Base-by-base conservation (phyloP, 1,284 basidiomycete genomes). In the Ganoderma multipileum region DNA sequence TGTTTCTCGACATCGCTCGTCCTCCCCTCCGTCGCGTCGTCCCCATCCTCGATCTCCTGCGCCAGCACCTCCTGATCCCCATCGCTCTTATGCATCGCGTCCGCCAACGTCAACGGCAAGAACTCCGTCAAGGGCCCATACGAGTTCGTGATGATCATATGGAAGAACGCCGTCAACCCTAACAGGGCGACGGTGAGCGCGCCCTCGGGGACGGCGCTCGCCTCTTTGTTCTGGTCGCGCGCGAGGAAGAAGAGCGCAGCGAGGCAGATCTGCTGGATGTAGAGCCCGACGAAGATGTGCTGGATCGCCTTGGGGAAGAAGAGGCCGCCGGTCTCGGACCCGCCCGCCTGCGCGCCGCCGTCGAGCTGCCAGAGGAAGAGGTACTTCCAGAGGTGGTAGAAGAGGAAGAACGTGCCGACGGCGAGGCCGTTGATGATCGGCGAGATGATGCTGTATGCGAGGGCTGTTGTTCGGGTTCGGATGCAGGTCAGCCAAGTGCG, bases 221-320 rank as follows among this genome's bases (percentile, higher is more conserved):
- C 80, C 0, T 89, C 82, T 0, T 79, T 67, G 28, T 88, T 80
- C 20, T 81, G 74, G 71, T 95, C 81, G 61, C 83, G 84, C 0
- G 91, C 89, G 4, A 98, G 85, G 90, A 98, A 97, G 87, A 98
- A 98, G 73, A 98, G 81, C 2, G 93, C 93, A 38, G 87, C 86
- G 23, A 98, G 83, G 78, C 94, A 96, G 63, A 97, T 78, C 77
- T 94, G 90, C 75, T 93, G 87, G 65, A 98, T 86, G 79, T 98
- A 98, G 76, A 97, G 73, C 4, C 96, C 97, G n/a, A 96, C 94
- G 75, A 99, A 98, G 54, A 97, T 79, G 76, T 98, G 97, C 65
- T 93, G 89, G 57, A 99, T 90, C 1, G 98, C 97, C 81, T 93
- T 95, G 58, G 96, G 96, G 86, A 97, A 99, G 86, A 99, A 99